A percentile compares a stretch with the other conserved stretches of the same genome.
Conservation (phyloP, 352 stramenopile species). For the Globisporangium heterothallicum region DNA sequence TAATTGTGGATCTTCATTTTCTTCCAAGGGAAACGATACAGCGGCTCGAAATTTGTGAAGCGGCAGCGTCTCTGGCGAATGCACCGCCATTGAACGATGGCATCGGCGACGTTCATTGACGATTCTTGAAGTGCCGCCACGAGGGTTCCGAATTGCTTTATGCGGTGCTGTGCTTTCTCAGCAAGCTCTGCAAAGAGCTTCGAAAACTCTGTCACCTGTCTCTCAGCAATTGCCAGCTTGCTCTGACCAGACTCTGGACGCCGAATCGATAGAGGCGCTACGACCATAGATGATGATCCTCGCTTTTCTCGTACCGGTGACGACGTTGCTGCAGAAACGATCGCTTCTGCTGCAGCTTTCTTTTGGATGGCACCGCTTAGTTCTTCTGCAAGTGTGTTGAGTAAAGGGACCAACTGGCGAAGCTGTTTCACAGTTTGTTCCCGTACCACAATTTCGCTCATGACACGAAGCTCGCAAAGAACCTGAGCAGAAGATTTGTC, state of each 20-base stretch:
- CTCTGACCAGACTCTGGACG: conserved; percentile 8
- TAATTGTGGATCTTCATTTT: conserved; percentile 37
- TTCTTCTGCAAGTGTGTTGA: conserved; percentile 27
- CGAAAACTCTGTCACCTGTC: conserved; percentile 6
- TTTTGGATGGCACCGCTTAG: conserved; percentile 23
- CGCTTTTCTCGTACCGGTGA: conserved; percentile 8
- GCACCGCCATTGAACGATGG: conserved; percentile 38
- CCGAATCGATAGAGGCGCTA: conserved; percentile 4
- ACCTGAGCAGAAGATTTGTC: conserved; percentile 32
- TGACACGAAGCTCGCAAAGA: conserved; percentile 40
- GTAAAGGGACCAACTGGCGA: conserved; percentile 13
- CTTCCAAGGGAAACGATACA: conserved; percentile 46
- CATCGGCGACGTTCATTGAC: conserved; percentile 33
- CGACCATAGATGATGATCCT: conserved; percentile 7
- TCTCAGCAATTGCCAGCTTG: conserved; percentile 1
- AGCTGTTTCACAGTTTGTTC: conserved; percentile 51
- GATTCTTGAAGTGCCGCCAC: conserved; percentile 21
- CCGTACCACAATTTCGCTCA: conserved; percentile 55
- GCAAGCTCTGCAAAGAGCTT: conserved; percentile 14
- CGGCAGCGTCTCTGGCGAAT: conserved; percentile 19
- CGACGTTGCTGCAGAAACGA: neutral
- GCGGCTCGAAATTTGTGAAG: conserved; percentile 35
- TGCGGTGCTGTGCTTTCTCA: conserved; percentile 21
- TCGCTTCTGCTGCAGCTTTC: conserved; percentile 13
- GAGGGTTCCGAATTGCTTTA: conserved; percentile 27